These are phyloP conservation scores for Panaeolus cyanescens DNA, from an alignment of 768 basidiomycete species.

Conservation along the genomic window DNA sequence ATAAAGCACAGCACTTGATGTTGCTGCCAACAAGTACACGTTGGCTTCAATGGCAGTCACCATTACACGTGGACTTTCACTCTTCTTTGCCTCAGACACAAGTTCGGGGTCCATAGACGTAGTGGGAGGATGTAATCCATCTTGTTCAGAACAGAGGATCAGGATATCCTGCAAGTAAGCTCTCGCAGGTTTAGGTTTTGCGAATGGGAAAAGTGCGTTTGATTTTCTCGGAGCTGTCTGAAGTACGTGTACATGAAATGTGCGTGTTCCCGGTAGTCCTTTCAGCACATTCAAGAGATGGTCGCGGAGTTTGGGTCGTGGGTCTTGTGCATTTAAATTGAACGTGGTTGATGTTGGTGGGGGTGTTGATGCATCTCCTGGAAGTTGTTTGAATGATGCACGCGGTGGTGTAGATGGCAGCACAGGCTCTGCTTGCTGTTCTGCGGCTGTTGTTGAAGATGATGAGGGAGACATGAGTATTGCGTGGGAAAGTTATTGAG, in stretches of 20 bases:
- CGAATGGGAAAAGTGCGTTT: slow-evolving; percentile 73
- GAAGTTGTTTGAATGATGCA: not conserved
- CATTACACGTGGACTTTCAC: slow-evolving; percentile 50
- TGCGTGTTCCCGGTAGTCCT: slow-evolving; percentile 63
- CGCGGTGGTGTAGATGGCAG: not conserved
- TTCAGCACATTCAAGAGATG: slow-evolving; percentile 57
- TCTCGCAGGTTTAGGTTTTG: slow-evolving; percentile 57
- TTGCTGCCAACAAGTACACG: slow-evolving; percentile 73
- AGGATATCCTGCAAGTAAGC: slow-evolving; percentile 77
- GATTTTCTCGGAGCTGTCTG: slow-evolving; percentile 69
- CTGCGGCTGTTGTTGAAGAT: not conserved
- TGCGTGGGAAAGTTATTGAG: not conserved
- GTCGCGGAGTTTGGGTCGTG: slow-evolving; percentile 52
- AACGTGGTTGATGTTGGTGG: not conserved
- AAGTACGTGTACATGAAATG: slow-evolving; percentile 77
- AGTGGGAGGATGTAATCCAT: slow-evolving; percentile 10
- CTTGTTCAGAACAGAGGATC: slow-evolving; percentile 70
- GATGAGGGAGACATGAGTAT: not conserved
- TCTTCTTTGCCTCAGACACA: not conserved
- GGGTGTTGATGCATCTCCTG: not conserved
- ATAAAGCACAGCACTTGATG: slow-evolving; percentile 76
- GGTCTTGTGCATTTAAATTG: slow-evolving; percentile 4
- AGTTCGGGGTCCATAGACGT: not conserved
- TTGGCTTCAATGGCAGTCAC: slow-evolving; percentile 80
- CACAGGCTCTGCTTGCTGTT: not conserved